A percentile compares a stretch with the other conserved stretches of the same genome.
Evolutionary conservation across 2,329 filamentous ascomycete species (phyloP).

Genomic region (Penicillium freii): DNA sequence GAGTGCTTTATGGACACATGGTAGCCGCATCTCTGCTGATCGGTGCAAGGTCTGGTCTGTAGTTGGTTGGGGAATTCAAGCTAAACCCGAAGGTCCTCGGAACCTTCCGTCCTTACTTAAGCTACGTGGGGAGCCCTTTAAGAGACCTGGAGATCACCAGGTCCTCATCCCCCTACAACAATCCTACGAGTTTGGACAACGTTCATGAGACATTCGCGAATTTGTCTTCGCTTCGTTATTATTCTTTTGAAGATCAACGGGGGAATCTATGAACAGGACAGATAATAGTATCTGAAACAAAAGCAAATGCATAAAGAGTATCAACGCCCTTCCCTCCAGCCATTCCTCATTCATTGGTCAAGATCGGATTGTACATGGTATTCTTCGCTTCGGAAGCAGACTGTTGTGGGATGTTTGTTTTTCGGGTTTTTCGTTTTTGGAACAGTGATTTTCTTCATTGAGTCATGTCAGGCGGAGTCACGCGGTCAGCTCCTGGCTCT

Average conservation of each 20-base stretch:
- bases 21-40: constrained; percentile 28
- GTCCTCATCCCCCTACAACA: background rate
- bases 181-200: background rate
- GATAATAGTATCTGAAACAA: constrained; percentile 7
- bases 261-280: constrained; percentile 28
- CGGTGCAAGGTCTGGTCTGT: background rate
- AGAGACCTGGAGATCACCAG: background rate
- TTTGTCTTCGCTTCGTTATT: constrained; percentile 9
- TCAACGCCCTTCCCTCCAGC: constrained; percentile 28
- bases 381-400: constrained; percentile 7
- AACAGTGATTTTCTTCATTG: background rate
- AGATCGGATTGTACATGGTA: constrained; percentile 29
- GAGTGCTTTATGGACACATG: constrained; percentile 23
- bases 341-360: constrained; percentile 24
- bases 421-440: background rate
- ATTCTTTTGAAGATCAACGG: constrained; percentile 18
- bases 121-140: background rate
- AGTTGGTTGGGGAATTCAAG: constrained; percentile 2
- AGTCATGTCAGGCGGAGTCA: constrained; percentile 29
- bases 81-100: constrained; percentile 1
- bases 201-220: background rate
- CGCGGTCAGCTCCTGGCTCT: constrained; percentile 34
- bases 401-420: background rate
- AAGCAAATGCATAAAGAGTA: constrained; percentile 26
- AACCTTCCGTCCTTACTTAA: constrained; percentile 8